These are phyloP conservation scores for Pseudocercospora macadamiae DNA, from an alignment of 2,329 filamentous ascomycete genomes.

Conservation along the genomic window DNA sequence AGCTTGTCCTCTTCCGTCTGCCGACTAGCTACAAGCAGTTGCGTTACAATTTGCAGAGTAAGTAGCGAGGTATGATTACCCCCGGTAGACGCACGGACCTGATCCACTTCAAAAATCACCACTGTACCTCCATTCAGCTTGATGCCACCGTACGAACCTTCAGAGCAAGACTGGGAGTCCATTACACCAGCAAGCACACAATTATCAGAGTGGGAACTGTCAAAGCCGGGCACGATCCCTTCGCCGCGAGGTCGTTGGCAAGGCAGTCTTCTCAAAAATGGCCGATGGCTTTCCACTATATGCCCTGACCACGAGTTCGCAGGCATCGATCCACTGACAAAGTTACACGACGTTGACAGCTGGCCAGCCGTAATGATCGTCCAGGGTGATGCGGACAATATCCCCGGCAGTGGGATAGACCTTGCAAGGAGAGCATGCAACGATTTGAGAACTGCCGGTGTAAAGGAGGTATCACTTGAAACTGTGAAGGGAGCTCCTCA, in stretches of 20 bases:
- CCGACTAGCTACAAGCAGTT: too few relatives aligned
- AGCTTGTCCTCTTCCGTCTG: too few relatives aligned
- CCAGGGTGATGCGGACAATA: constrained; percentile 23
- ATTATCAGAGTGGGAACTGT: constrained; percentile 19
- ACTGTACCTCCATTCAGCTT: constrained; percentile 23
- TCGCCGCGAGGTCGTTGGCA: constrained; percentile 27
- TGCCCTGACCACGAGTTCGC: constrained; percentile 24
- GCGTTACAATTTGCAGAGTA: too few relatives aligned
- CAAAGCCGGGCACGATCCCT: constrained; percentile 18
- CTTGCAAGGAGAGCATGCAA: constrained; percentile 21
- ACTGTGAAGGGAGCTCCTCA: constrained; percentile 22
- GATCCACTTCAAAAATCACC: too few relatives aligned
- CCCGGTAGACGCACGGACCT: too few relatives aligned
- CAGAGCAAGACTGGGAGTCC: constrained; percentile 19
- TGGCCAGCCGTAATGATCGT: constrained; percentile 28
- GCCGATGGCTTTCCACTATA: constrained; percentile 22
- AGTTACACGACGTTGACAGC: constrained; percentile 13
- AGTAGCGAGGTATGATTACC: too few relatives aligned
- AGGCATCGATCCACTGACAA: constrained; percentile 27
- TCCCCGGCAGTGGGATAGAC: constrained; percentile 23
- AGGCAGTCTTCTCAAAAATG: constrained; percentile 24
- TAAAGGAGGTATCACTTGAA: constrained; percentile 22
- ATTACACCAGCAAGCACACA: constrained; percentile 21
- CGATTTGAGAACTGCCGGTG: constrained; percentile 20
- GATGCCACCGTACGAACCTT: constrained; percentile 24